These are phyloP conservation scores for Halenospora varia DNA, from an alignment of 495 filamentous ascomycete species.

Conservation along the genomic window DNA sequence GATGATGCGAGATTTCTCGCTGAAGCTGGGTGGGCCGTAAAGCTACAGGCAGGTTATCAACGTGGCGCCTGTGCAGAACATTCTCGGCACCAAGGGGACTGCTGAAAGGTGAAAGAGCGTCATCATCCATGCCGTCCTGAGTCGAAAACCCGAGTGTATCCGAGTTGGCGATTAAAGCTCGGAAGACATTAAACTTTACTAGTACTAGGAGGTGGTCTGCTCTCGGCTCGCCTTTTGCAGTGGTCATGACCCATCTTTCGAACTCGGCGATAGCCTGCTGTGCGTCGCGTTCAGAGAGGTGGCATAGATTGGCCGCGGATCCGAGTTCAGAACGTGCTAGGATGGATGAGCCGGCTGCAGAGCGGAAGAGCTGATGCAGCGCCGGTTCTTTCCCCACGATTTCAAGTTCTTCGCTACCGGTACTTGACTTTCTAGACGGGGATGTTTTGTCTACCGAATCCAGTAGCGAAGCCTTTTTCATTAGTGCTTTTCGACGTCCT, in stretches of 20 bases:
- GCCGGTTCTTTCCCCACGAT: not conserved
- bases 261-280: slow-evolving; percentile 6
- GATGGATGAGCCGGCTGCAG: not conserved
- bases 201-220: slow-evolving; percentile 10
- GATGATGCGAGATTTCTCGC: slow-evolving; percentile 17
- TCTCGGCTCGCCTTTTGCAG: not conserved
- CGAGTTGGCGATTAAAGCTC: slow-evolving; percentile 14
- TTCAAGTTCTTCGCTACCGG: too few relatives aligned
- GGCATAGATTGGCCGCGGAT: not conserved
- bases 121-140: slow-evolving; percentile 1
- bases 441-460: too few relatives aligned
- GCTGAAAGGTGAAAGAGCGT: slow-evolving; percentile 12
- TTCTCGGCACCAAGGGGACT: not conserved
- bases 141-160: not conserved
- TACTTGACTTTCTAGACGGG: too few relatives aligned
- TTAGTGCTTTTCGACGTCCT: not conserved
- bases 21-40: slow-evolving; percentile 22
- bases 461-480: not conserved
- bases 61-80: not conserved
- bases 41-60: slow-evolving; percentile 6
- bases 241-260: slow-evolving; percentile 10
- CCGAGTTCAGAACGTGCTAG: not conserved
- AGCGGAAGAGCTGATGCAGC: not conserved
- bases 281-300: not conserved
- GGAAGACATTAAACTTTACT: slow-evolving; percentile 22